A percentile compares a stretch with the other conserved stretches of the same genome.
Evolutionary conservation across 208 protist species (phyloP).

Genomic region (Kentomonas sorsogonicus): DNA sequence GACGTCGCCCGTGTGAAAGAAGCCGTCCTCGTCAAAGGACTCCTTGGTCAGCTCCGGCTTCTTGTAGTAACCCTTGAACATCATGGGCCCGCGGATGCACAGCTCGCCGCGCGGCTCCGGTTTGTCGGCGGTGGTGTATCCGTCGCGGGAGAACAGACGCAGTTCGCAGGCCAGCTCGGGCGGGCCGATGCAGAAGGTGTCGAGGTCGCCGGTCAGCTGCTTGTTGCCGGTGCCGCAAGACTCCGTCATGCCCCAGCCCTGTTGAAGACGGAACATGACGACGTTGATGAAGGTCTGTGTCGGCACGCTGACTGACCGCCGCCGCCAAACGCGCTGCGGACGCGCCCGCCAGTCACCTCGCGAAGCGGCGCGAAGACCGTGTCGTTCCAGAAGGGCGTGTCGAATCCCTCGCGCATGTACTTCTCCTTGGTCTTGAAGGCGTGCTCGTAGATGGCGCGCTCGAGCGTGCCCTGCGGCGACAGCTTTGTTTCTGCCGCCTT

Average conservation of each 20-base stretch:
- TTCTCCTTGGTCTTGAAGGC: conserved; percentile 31
- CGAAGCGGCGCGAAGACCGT: conserved; percentile 54
- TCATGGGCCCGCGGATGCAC: conserved; percentile 55
- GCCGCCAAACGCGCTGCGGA: conserved; percentile 54
- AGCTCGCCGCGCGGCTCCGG: conserved; percentile 77
- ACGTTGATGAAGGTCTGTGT: conserved; percentile 85
- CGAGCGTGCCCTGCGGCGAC: conserved; percentile 24
- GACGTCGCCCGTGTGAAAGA: conserved; percentile 87
- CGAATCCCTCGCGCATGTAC: conserved; percentile 31
- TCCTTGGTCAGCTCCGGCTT: conserved; percentile 81
- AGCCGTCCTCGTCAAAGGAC: conserved; percentile 74
- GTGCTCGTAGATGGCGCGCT: conserved; percentile 42
- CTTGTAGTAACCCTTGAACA: conserved; percentile 91
- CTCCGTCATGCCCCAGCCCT: conserved; percentile 89
- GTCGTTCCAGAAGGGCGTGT: conserved; percentile 59
- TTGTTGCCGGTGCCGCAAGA: conserved; percentile 58
- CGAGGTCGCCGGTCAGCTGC: conserved; percentile 41
- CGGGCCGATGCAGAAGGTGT: conserved; percentile 39
- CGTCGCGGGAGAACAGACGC: conserved; percentile 81
- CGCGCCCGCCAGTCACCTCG: conserved; percentile 56
- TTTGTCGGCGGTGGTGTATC: conserved; percentile 69
- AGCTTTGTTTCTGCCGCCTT: conserved; percentile 51
- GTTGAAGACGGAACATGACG: conserved; percentile 35
- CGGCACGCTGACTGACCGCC: conserved; percentile 59
- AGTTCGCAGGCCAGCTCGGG: conserved; percentile 60